Evolutionary conservation across 768 basidiomycete genomes (phyloP).

Genomic region (Lentinus tigrinus): DNA sequence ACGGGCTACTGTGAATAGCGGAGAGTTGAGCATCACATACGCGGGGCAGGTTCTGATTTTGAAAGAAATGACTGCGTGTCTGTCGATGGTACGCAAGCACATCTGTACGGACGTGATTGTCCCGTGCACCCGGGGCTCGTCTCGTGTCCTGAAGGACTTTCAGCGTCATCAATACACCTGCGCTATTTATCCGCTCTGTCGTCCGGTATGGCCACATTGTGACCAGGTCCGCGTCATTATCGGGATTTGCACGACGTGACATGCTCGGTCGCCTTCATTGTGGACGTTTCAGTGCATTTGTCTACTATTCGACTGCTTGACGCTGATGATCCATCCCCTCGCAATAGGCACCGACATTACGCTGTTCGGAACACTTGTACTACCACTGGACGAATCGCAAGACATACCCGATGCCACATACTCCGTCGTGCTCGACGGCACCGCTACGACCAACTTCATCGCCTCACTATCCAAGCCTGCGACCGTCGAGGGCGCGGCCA

Average conservation of each 20-base stretch:
- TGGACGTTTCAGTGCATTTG: not conserved
- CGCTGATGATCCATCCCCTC: not conserved
- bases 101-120: too few species aligned
- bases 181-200: not conserved
- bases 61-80: too few species aligned
- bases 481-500: slow-evolving; percentile 25
- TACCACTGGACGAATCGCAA: slow-evolving; percentile 26
- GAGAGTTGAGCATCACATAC: not conserved
- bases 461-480: slow-evolving; percentile 27
- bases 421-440: slow-evolving; percentile 52
- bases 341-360: slow-evolving; percentile 61
- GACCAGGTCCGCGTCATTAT: too few species aligned
- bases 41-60: too few species aligned
- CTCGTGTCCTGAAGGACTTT: too few species aligned
- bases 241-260: not conserved
- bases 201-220: too few species aligned
- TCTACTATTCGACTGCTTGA: not conserved
- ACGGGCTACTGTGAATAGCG: not conserved
- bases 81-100: too few species aligned
- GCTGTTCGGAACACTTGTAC: slow-evolving; percentile 50
- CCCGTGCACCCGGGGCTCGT: too few species aligned
- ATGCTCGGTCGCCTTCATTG: not conserved
- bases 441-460: slow-evolving; percentile 25
- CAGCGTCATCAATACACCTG: too few species aligned
- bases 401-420: slow-evolving; percentile 31